Percentiles rank a stretch among this genome's conserved stretches.
These are phyloP conservation scores for Dothiorella sarmentorum DNA, from an alignment of 2,329 filamentous ascomycete species.

Conservation along the genomic window DNA sequence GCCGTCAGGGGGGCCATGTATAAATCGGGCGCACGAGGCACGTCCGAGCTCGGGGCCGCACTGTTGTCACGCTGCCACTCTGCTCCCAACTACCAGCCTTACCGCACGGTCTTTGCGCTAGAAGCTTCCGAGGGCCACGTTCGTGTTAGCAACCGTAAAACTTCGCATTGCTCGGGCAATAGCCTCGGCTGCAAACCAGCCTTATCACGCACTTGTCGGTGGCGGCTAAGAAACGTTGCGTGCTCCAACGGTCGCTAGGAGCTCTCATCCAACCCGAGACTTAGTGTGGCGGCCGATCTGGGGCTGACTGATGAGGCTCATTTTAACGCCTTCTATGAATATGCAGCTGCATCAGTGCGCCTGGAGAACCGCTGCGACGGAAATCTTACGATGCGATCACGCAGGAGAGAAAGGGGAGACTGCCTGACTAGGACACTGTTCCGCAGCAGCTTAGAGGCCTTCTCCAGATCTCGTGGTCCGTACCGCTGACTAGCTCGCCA, in stretches of 20 bases:
- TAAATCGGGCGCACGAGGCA: constrained; percentile 11
- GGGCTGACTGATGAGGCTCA: not conserved
- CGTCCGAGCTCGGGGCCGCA: not conserved
- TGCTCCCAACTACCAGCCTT: not conserved
- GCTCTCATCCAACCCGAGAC: no score
- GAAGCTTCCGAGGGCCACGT: not conserved
- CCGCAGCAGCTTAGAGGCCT: not conserved
- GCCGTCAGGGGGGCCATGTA: constrained; percentile 3
- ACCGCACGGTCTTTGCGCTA: not conserved
- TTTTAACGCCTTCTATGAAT: constrained; percentile 3
- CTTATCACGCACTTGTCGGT: not conserved
- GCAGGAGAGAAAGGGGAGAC: constrained; percentile 11
- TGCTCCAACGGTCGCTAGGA: constrained; percentile 17
- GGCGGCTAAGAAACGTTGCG: not conserved
- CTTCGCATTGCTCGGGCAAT: not conserved
- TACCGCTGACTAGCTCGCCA: not conserved
- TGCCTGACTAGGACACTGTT: not conserved
- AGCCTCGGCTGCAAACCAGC: not conserved
- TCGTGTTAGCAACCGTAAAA: not conserved
- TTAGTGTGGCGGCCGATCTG: not conserved
- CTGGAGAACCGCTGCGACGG: not conserved
- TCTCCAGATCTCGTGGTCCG: constrained; percentile 1
- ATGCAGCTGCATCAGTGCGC: not conserved
- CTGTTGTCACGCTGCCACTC: not conserved
- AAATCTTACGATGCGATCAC: not conserved